Conservation (phyloP, 2,329 filamentous ascomycete genomes). For the Elsinoe arachidis region DNA sequence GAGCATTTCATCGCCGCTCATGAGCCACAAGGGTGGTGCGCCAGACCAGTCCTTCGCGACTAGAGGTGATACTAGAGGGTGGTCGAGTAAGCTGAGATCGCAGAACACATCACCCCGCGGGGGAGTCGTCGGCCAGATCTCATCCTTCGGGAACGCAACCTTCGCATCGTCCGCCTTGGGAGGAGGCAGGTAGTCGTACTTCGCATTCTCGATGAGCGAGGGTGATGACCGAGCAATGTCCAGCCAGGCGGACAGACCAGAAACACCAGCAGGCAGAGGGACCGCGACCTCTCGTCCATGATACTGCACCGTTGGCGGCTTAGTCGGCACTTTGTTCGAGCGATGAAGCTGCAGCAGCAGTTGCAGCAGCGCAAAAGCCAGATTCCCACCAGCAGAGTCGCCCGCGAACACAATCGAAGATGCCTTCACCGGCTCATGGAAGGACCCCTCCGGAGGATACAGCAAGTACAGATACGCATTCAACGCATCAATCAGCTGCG, state of each 20-base stretch:
- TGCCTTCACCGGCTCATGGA: conserved; percentile 57
- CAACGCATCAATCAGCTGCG: conserved; percentile 63
- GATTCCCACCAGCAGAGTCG: conserved; percentile 68
- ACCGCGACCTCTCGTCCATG: conserved; percentile 50
- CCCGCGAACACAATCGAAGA: conserved; percentile 62
- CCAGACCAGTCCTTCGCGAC: conserved; percentile 51
- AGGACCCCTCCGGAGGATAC: conserved; percentile 59
- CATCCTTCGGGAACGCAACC: conserved; percentile 40
- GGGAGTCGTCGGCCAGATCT: conserved; percentile 37
- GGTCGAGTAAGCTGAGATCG: conserved; percentile 38
- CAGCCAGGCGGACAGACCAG: conserved; percentile 59
- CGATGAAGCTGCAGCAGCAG: conserved; percentile 56
- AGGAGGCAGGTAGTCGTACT: conserved; percentile 57
- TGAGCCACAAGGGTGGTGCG: conserved; percentile 58
- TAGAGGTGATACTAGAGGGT: conserved; percentile 61
- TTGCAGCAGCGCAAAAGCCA: conserved; percentile 58
- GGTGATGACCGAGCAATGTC: conserved; percentile 59
- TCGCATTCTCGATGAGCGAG: conserved; percentile 43
- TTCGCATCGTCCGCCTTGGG: conserved; percentile 28
- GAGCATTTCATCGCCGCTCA: conserved; percentile 62
- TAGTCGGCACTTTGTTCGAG: conserved; percentile 30
- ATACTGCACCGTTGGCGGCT: conserved; percentile 46
- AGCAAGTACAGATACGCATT: conserved; percentile 64
- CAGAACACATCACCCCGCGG: conserved; percentile 42
- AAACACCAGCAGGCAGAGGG: conserved; percentile 58